Evolutionary conservation across 768 basidiomycete genomes (phyloP), one percentile per base, ranked within the genome.

Genomic region (Boletus sp.): DNA sequence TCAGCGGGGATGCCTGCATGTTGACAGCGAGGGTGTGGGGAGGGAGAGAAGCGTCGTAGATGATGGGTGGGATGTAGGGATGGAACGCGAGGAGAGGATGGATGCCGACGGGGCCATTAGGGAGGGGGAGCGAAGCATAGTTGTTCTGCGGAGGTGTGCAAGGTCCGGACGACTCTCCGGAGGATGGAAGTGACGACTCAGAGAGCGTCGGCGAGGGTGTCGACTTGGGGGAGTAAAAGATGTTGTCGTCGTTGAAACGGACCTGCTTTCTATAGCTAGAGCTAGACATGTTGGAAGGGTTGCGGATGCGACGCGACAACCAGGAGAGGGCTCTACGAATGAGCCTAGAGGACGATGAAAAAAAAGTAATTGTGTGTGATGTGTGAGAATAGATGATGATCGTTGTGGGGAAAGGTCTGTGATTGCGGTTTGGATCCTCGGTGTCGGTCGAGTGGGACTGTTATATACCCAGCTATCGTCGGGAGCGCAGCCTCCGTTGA

Each of bases 211-310:
- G 71, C 28, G 71, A 72, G 2, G 70, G 57, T 8, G 61, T 63
- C 9, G 60, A 54, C 32, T 55, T 47, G 44, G 71, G 70, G 7
- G 72, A 72, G 56, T 71, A 72, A 32, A 70, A 68, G 55, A 68
- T 64, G 55, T 73, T 73, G 56, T 67, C 68, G 39, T 71, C 60
- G 56, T 63, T 58, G 62, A 74, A 72, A 35, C 61, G 71, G 54
- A 74, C 73, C 7, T 70, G 73, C 40, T 68, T 71, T 12, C 47
- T 60, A 0, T 51, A 6, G 3, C 2, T 17, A 0, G 53, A 6
- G 3, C 2, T 17, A 2, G 71, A 54, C 71, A 72, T 72, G 36
- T 11, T 62, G 52, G 48, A 50, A 15, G 45, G 24, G 37, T 15
- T 52, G 48, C 30, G 18, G 24, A 18, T 24, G 33, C 40, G 58